Evolutionary conservation across 208 protist species (phyloP), one percentile per base, ranked within the genome.

Genomic region (Acanthamoeba quina): DNA sequence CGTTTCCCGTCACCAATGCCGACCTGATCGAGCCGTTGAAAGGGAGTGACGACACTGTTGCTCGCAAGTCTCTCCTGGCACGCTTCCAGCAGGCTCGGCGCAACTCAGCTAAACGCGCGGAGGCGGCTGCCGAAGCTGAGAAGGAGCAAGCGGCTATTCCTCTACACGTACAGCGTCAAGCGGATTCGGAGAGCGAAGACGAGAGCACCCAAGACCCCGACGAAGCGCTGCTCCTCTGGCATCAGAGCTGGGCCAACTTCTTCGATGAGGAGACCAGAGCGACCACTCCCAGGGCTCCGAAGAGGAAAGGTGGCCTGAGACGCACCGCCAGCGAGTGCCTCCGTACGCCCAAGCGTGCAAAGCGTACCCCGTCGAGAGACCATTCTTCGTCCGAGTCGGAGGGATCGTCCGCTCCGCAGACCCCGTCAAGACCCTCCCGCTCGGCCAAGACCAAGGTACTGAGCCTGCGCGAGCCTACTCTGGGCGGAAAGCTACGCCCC

Each of bases 391-490:
- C 49, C 17, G 52, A 86, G 24, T 62, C 49, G 26, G 44, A 86
- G 29, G 78, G 41, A 7, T 64, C 74, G n/a, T 72, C 29, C 70
- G 31, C 72, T 10, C 11, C 21, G 19, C 29, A 9, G 13, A 44
- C 74, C 47, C 29, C 26, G 9, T 41, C 72, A 2, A 64, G 78
- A 34, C 78, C 78, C 13, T 41, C 52, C 15, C 78, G 78, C 24
- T 64, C 49, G 29, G 78, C 78, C n/a, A 86, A 86, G 78, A 24
- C 44, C 41, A 86, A 62, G 78, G 62, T 86, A 10, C 60, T 34
- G 15, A 86, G 26, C 21, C 78, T 86, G 49, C 78, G 78, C 5
- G 78, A 86, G 49, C 78, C 78, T 10, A 5, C 6, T 10, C 49
- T 86, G 0, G 49, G 49, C 9, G 31, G 29, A 10, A 86, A 86